Percentiles rank a stretch among this genome's conserved stretches.
phyloP scores from a whole-genome alignment of 257 asterid species.

The Primulina tabacum region DNA sequence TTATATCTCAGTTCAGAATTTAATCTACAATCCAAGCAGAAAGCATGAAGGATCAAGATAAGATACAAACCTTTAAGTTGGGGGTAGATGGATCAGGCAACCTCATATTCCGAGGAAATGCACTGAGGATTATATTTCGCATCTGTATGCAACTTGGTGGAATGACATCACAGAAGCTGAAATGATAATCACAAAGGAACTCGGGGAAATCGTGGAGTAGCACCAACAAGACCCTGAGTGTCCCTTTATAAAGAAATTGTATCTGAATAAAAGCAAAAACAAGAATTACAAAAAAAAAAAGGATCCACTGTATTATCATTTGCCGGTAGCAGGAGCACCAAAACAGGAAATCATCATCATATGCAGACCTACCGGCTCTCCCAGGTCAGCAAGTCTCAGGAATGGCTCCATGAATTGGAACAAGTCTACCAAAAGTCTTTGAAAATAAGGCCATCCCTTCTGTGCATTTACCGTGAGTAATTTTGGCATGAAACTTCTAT shows the following conservation, averaged over 20 bases:
- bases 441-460: conserved; percentile 96
- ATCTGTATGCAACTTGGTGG: conserved; percentile 98
- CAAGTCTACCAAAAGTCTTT: conserved; percentile 78
- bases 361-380: conserved; percentile 67
- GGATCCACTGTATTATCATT: neutral
- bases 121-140: conserved; percentile 93
- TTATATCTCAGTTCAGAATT: conserved; percentile 15
- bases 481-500: conserved; percentile 96
- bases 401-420: conserved; percentile 98
- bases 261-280: conserved; percentile 39
- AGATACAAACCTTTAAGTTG: conserved; percentile 62
- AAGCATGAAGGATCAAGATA: neutral
- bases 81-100: conserved; percentile 98
- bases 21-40: conserved; percentile 9
- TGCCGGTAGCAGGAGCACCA: neutral
- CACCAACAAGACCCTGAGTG: conserved; percentile 89
- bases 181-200: conserved; percentile 96
- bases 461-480: conserved; percentile 80
- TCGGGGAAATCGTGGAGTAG: conserved; percentile 98
- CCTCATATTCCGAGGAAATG: conserved; percentile 98
- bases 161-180: conserved; percentile 98
- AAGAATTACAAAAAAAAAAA: conserved; percentile 19
- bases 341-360: neutral
- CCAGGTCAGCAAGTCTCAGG: conserved; percentile 88
- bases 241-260: conserved; percentile 85